phyloP scores from a whole-genome alignment of 1,139 yeast genomes.

The Arxiozyma telluris region DNA sequence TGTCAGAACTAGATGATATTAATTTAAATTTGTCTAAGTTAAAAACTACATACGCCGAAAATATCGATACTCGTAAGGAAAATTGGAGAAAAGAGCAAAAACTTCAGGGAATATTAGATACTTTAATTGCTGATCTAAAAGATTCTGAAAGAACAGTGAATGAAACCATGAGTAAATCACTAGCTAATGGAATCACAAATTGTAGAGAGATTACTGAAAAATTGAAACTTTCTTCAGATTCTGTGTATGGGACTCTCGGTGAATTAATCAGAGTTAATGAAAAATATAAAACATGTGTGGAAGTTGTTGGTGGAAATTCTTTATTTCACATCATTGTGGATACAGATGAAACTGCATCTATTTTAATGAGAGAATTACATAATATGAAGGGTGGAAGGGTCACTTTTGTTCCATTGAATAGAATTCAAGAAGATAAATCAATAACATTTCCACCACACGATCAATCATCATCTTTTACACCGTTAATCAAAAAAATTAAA shows the following conservation, averaged over 20 bases:
- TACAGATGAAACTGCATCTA: slow-evolving; percentile 72
- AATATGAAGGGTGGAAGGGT: slow-evolving; percentile 71
- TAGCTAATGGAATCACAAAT: slow-evolving; percentile 60
- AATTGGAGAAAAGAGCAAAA: slow-evolving; percentile 78
- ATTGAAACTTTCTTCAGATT: slow-evolving; percentile 41
- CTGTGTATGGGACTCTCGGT: slow-evolving; percentile 78
- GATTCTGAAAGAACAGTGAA: slow-evolving; percentile 52
- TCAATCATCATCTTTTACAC: slow-evolving; percentile 43
- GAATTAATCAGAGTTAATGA: slow-evolving; percentile 74
- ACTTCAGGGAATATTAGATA: slow-evolving; percentile 45
- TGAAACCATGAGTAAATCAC: slow-evolving; percentile 67
- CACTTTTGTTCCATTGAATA: slow-evolving; percentile 81
- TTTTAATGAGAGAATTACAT: slow-evolving; percentile 68
- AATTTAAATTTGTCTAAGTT: slow-evolving; percentile 29
- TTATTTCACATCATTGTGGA: slow-evolving; percentile 87
- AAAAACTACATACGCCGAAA: slow-evolving; percentile 36
- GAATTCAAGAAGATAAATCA: slow-evolving; percentile 57
- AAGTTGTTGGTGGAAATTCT: slow-evolving; percentile 80
- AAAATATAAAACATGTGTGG: slow-evolving; percentile 77
- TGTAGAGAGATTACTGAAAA: slow-evolving; percentile 51
- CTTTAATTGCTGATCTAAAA: slow-evolving; percentile 47
- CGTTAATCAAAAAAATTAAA: slow-evolving; percentile 64
- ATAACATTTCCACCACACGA: slow-evolving; percentile 36
- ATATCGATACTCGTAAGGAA: slow-evolving; percentile 58
- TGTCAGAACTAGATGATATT: slow-evolving; percentile 28